phyloP scores from a whole-genome alignment of 805 yeast genomes.

The Zygosaccharomyces siamensis region DNA sequence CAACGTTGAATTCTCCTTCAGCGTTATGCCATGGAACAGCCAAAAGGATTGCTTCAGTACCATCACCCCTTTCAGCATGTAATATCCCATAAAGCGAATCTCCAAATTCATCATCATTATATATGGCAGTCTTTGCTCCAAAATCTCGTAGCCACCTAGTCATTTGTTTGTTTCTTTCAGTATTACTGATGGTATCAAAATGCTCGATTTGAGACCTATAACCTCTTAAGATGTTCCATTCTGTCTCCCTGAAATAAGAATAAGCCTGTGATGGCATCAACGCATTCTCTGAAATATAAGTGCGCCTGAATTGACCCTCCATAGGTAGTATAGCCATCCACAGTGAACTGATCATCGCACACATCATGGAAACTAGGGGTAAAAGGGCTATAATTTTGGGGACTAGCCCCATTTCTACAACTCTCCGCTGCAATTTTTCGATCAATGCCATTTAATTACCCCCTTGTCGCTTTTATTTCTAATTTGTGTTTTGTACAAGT shows the following conservation, averaged over 20 bases:
- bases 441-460: slow-evolving; percentile 23
- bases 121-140: slow-evolving; percentile 61
- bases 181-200: slow-evolving; percentile 26
- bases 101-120: slow-evolving; percentile 40
- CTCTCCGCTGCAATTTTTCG: slow-evolving; percentile 38
- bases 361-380: slow-evolving; percentile 41
- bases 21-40: slow-evolving; percentile 82
- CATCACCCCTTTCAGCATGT: slow-evolving; percentile 94
- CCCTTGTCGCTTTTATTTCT: not conserved
- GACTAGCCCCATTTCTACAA: slow-evolving; percentile 43
- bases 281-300: slow-evolving; percentile 94
- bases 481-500: not conserved
- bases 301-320: slow-evolving; percentile 74
- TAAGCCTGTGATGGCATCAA: slow-evolving; percentile 94
- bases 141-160: slow-evolving; percentile 59
- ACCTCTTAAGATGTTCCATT: slow-evolving; percentile 89
- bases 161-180: slow-evolving; percentile 43
- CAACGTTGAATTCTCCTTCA: slow-evolving; percentile 61
- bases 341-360: slow-evolving; percentile 44
- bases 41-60: slow-evolving; percentile 89
- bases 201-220: slow-evolving; percentile 49
- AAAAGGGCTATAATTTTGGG: slow-evolving; percentile 42
- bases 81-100: slow-evolving; percentile 68
- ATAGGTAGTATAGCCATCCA: slow-evolving; percentile 62
- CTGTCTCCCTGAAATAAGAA: slow-evolving; percentile 86